Evolutionary conservation across 139 green algal genomes (phyloP), one percentile per base, ranked within the genome.

Genomic region (Closterium sp.): DNA sequence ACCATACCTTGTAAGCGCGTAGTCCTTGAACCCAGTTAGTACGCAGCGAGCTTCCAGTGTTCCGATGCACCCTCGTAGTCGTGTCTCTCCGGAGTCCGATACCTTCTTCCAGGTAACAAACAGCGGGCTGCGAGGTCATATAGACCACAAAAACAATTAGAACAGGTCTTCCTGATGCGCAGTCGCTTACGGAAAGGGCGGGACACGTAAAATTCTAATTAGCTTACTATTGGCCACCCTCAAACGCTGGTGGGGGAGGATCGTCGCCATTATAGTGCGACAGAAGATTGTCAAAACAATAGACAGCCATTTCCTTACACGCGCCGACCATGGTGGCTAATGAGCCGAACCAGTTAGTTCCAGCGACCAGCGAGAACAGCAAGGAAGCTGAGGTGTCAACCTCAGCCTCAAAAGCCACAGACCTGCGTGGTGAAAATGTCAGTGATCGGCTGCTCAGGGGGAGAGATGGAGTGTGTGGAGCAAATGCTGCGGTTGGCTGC

Each of bases 41-140:
- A 94, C 35, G 38, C 94, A 93, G 34, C 85, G 93, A 32, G 93
- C 64, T 43, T 95, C 92, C 28, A 94, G 69, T 32, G 92, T 94
- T 55, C 92, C 92, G n/a, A 94, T 94, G 88, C 92, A 94, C 10
- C 92, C 92, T n/a, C 92, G 35, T 33, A 94, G 92, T 30, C 92
- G 84, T 21, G 35, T 10, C 69, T 88, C 86, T 23, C 90, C n/a
- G 89, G 33, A 25, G 28, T 91, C 90, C 23, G 34, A 32, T 4
- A 87, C 35, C 64, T 94, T 94, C 33, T 94, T 94, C 92, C 92
- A 94, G 5, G 92, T 94, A 66, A 94, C 92, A 91, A 94, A 94
- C 4, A 94, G 84, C 4, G 92, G 92, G 84, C 92, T 93, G 90
- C 86, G 25, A 83, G 28, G 2, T 87, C 33, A 35, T 19, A 83